These are phyloP conservation scores for Zasmidium cellare DNA, from an alignment of 2,329 filamentous ascomycete species.

Conservation along the genomic window DNA sequence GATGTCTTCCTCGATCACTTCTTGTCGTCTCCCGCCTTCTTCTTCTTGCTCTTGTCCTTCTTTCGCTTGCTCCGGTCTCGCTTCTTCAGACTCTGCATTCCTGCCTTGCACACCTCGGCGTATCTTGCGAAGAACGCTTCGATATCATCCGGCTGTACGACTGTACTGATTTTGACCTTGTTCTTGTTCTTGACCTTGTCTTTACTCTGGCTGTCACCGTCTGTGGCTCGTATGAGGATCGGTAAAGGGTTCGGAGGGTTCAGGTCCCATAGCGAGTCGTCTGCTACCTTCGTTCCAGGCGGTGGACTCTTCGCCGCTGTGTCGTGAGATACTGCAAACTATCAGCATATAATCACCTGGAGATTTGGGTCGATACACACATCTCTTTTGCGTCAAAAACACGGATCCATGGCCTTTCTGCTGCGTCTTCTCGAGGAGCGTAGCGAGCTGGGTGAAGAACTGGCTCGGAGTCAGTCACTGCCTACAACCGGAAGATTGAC, in stretches of 20 bases:
- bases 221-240: constrained; percentile 78
- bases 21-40: constrained; percentile 40
- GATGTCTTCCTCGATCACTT: constrained; percentile 5
- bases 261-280: constrained; percentile 61
- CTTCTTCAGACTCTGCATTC: constrained; percentile 89
- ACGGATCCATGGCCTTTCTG: constrained; percentile 72
- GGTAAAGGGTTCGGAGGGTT: constrained; percentile 62
- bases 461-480: constrained; percentile 37
- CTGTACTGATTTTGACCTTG: constrained; percentile 76
- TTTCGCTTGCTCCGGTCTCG: constrained; percentile 85
- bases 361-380: constrained; percentile 43
- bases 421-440: constrained; percentile 68
- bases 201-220: constrained; percentile 61
- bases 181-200: constrained; percentile 55
- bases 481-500: no score
- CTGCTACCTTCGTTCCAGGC: constrained; percentile 41
- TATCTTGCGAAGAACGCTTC: constrained; percentile 82
- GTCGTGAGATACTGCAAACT: constrained; percentile 42
- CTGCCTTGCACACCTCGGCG: constrained; percentile 85
- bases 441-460: constrained; percentile 71
- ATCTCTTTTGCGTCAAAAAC: constrained; percentile 73
- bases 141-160: constrained; percentile 73
- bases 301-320: constrained; percentile 41
- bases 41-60: constrained; percentile 75
- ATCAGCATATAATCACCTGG: neutral